Evolutionary conservation across 306 rosid species (phyloP), one percentile per base, ranked within the genome.

Genomic region (Crataegus laevigata): DNA sequence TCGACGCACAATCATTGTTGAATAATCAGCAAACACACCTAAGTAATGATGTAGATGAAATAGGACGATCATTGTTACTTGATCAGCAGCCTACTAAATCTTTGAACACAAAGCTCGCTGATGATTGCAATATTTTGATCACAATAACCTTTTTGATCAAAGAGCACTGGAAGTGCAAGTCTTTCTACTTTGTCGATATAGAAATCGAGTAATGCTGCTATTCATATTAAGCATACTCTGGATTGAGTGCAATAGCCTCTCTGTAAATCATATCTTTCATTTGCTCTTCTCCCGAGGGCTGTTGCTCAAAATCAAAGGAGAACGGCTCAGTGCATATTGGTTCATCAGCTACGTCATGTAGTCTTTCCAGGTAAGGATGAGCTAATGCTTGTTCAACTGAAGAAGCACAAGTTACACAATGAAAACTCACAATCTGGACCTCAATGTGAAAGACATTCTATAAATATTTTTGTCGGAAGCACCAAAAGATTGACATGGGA

Each of bases 321-420:
- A 94, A 94, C 50, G 93, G 87, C 50, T 82, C 82, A 36, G 73
- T 32, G 86, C 99, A 91, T 78, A 87, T 73, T 21, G 99, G 99
- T 82, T 94, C 99, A 77, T 94, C 99, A 40, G 93, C 92, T 74
- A 78, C 78, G 80, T 94, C 99, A 71, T 94, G 99, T 81, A 94
- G 88, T 80, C 96, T 91, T 82, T 87, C 96, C 75, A 94, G 93
- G 83, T 94, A 94, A 74, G 99, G 99, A 85, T 94, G 99, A 65
- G 97, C 96, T 25, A 94, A 83, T 2, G 99, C 96, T 82, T 89
- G 90, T 81, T 94, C 99, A 79, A 94, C 99, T 94, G 91, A 71
- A 65, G 75, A 79, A 29, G 43, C 42, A 42, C 66, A 71, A 54
- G 62, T 36, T 55, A 69, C 51, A 68, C 24, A 54, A 62, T 83